Base-by-base conservation (phyloP, 495 filamentous ascomycete species). In the Evernia prunastri region DNA sequence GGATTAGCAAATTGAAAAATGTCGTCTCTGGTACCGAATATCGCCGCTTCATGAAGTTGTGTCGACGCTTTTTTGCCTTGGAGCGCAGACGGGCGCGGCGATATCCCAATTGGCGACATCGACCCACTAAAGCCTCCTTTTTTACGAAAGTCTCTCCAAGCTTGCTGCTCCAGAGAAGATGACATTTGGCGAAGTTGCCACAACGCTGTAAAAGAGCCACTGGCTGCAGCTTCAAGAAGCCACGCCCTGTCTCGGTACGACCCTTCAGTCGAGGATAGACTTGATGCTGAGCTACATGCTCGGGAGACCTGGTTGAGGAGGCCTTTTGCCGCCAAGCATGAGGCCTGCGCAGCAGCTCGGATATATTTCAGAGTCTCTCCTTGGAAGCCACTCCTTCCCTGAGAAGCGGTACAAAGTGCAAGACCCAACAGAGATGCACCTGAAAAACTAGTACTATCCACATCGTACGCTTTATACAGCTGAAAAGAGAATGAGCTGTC, bases 41-140 rank as follows among this genome's bases (percentile, higher is more conserved):
- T 70, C 27, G 72, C 70, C 20, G 71, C 72, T 59, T 60, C 63
- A 60, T 74, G 72, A 9, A 74, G 59, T 15, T 68, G 43, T 11
- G 63, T 70, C n/a, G 4, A 3, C 43, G 17, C 13, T 7, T 23
- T n/a, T 45, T 23, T 9, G 5, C 17, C 43, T 18, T 45, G 17
- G 15, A 45, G 5, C 18, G 4, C 17, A 45, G 43, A 23, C 20
- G 18, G 43, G 18, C 18, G 43, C 20, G 43, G 43, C 43, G 9
- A 23, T 4, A 45, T 45, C 43, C 43, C 43, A 45, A 45, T 62
- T 43, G 33, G 29, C 57, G 51, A 40, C 51, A 63, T 69, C 66
- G 33, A 66, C 65, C 49, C 42, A 51, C 58, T 65, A 23, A 67
- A 71, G 4, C 69, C 69, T 13, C 72, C 73, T 18, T 61, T 58